These are phyloP conservation scores for Microsporum ferrugineum DNA, from an alignment of 2,329 filamentous ascomycete genomes.

Conservation along the genomic window DNA sequence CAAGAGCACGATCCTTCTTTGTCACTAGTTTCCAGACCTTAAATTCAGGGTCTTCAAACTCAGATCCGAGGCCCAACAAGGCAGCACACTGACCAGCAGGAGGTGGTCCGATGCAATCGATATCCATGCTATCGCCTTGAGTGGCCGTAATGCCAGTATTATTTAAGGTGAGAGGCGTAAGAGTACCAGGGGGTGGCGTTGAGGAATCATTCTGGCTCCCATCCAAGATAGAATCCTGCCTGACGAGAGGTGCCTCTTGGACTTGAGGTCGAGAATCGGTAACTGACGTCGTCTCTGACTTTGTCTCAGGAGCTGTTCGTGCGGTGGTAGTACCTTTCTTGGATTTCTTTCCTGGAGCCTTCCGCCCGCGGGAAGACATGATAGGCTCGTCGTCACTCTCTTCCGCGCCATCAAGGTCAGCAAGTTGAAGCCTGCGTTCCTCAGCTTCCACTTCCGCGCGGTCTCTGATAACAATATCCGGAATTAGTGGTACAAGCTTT, in stretches of 20 bases:
- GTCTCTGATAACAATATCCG: slow-evolving; percentile 79
- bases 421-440: slow-evolving; percentile 64
- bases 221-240: slow-evolving; percentile 64
- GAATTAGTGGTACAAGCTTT: slow-evolving; percentile 88
- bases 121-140: slow-evolving; percentile 74
- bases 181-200: slow-evolving; percentile 66
- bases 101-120: slow-evolving; percentile 59
- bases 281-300: slow-evolving; percentile 33
- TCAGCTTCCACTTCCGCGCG: slow-evolving; percentile 90
- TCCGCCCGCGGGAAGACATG: slow-evolving; percentile 90
- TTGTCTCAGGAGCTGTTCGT: slow-evolving; percentile 52
- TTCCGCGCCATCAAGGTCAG: slow-evolving; percentile 71
- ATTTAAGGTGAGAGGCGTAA: slow-evolving; percentile 63
- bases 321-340: slow-evolving; percentile 49
- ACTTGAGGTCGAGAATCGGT: slow-evolving; percentile 35
- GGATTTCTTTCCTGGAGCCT: slow-evolving; percentile 68
- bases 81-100: slow-evolving; percentile 56
- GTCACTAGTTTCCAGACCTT: slow-evolving; percentile 99
- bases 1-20: slow-evolving; percentile 81
- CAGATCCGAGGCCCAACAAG: slow-evolving; percentile 60
- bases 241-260: slow-evolving; percentile 38
- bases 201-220: slow-evolving; percentile 72
- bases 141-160: slow-evolving; percentile 48
- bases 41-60: slow-evolving; percentile 80
- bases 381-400: slow-evolving; percentile 97